These are phyloP conservation scores for Pseudonitzschia delicatissima DNA, from an alignment of 108 stramenopile genomes.

Conservation along the genomic window DNA sequence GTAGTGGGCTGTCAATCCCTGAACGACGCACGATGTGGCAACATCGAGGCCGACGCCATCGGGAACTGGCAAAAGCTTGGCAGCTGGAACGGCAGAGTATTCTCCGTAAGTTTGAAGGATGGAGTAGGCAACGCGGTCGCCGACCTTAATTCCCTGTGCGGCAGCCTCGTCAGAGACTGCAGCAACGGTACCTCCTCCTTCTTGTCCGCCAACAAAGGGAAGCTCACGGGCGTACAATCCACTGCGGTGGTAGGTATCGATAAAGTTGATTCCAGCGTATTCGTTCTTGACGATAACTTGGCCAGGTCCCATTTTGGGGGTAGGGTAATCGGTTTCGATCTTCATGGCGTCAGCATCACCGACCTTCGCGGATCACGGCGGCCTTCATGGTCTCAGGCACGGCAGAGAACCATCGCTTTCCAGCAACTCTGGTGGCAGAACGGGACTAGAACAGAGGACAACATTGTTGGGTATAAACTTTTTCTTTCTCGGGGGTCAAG, in stretches of 20 bases:
- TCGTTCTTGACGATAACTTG: conserved; percentile 71
- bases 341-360: conserved; percentile 43
- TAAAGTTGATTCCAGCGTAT: conserved; percentile 83
- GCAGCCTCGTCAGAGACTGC: conserved; percentile 53
- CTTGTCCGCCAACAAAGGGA: conserved; percentile 79
- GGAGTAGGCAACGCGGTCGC: conserved; percentile 72
- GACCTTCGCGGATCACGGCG: conserved; percentile 43
- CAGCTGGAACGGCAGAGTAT: conserved; percentile 68
- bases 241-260: conserved; percentile 79
- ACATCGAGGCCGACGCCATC: conserved; percentile 50
- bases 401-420: conserved; percentile 26
- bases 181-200: conserved; percentile 76
- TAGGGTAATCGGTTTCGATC: conserved; percentile 52
- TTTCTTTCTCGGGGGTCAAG: too few relatives aligned
- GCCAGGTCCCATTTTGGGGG: conserved; percentile 40
- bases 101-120: conserved; percentile 72
- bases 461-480: too few relatives aligned
- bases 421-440: neutral
- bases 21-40: conserved; percentile 70
- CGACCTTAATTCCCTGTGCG: conserved; percentile 48
- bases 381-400: conserved; percentile 42
- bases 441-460: conserved; percentile 4
- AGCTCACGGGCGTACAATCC: conserved; percentile 71
- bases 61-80: conserved; percentile 57
- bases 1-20: conserved; percentile 86